phyloP scores from a whole-genome alignment of 228 moss, liverwort and hornwort genomes.

The Sphagnum fallax region DNA sequence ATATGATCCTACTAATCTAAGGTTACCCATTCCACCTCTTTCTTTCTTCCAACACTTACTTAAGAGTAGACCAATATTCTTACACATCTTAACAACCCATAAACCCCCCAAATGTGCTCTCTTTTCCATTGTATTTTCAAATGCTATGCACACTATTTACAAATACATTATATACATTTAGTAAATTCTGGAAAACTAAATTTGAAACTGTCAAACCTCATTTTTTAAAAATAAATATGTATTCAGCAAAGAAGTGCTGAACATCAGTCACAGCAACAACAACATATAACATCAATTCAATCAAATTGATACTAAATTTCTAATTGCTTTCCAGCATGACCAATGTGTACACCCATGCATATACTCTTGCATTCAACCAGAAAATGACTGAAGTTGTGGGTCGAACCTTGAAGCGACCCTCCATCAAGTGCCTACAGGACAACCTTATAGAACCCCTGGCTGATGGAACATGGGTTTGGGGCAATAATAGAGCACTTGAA shows the following conservation, averaged over 20 bases:
- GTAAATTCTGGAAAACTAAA: too few species aligned
- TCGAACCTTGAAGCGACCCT: not conserved
- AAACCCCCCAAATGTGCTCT: too few species aligned
- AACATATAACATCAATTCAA: not conserved
- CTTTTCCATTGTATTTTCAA: too few species aligned
- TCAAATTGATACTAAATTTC: not conserved
- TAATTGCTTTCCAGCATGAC: not conserved
- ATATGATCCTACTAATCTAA: not conserved
- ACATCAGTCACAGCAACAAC: not conserved
- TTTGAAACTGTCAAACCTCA: too few species aligned
- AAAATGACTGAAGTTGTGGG: not conserved
- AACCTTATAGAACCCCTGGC: not conserved
- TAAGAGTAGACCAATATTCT: too few species aligned
- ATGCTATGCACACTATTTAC: too few species aligned
- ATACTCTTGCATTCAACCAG: conserved; percentile 2
- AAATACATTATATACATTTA: too few species aligned
- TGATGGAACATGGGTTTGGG: not conserved
- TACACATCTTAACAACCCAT: too few species aligned
- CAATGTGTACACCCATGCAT: not conserved
- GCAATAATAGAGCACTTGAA: not conserved
- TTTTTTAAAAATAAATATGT: too few species aligned
- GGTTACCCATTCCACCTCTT: not conserved
- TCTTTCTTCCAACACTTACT: too few species aligned
- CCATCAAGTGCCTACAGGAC: not conserved
- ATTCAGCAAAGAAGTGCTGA: too few species aligned